Percentiles rank a stretch among this genome's conserved stretches.
phyloP scores from a whole-genome alignment of 805 yeast species.

The Candida khao-thaluensis region DNA sequence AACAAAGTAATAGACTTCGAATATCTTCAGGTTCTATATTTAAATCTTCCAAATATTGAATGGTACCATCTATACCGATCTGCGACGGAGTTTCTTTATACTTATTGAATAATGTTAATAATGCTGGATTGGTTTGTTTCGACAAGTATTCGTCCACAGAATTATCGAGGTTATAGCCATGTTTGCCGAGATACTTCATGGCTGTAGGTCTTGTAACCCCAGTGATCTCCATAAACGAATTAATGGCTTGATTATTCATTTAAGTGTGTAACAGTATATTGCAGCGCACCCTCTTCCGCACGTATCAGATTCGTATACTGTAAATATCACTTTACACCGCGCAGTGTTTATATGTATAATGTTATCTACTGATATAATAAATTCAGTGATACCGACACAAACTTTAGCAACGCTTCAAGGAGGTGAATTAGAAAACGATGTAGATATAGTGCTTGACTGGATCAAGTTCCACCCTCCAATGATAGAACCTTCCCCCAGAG shows the following conservation, averaged over 20 bases:
- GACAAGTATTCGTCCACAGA: slow-evolving; percentile 33
- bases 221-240: slow-evolving; percentile 40
- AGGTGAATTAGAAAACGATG: slow-evolving; percentile 16
- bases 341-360: neutral
- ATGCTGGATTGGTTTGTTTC: slow-evolving; percentile 15
- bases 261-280: no score
- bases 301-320: no score
- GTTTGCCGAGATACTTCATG: slow-evolving; percentile 30
- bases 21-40: slow-evolving; percentile 74
- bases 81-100: slow-evolving; percentile 30
- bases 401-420: slow-evolving; percentile 8
- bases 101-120: slow-evolving; percentile 33
- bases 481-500: slow-evolving; percentile 29
- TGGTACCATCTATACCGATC: slow-evolving; percentile 79
- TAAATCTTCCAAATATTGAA: slow-evolving; percentile 63
- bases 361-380: slow-evolving; percentile 10
- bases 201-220: slow-evolving; percentile 36
- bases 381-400: slow-evolving; percentile 11
- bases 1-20: slow-evolving; percentile 67
- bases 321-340: no score
- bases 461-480: slow-evolving; percentile 11
- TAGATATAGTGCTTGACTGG: slow-evolving; percentile 15
- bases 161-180: slow-evolving; percentile 27
- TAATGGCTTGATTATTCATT: slow-evolving; percentile 5
- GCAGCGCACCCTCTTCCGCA: no score